phyloP scores from a whole-genome alignment of 2,329 filamentous ascomycete genomes.

The Orbilia quercus region DNA sequence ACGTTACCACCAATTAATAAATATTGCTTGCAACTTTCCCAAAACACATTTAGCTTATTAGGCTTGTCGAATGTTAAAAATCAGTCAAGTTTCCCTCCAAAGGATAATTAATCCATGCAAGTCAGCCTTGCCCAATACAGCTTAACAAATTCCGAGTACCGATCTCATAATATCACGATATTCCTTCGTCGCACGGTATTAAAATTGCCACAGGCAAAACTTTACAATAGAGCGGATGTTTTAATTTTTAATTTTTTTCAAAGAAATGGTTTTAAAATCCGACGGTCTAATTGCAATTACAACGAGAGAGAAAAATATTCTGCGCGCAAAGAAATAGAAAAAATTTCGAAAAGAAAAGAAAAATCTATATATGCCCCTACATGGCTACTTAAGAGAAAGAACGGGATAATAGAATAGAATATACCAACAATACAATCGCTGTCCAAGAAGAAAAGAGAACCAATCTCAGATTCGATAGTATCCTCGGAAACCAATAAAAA shows the following conservation, averaged over 20 bases:
- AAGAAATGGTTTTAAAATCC: slow-evolving; percentile 1
- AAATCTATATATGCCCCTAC: slow-evolving; percentile 13
- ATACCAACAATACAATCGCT: too few species aligned
- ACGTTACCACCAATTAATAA: background rate
- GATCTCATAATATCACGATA: slow-evolving; percentile 7
- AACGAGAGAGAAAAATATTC: slow-evolving; percentile 11
- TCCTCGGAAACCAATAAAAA: background rate
- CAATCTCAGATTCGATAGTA: background rate
- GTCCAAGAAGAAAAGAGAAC: background rate
- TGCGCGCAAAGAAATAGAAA: background rate
- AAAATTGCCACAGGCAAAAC: too few species aligned
- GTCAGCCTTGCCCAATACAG: slow-evolving; percentile 6
- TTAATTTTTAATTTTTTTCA: too few species aligned
- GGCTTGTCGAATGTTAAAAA: too few species aligned
- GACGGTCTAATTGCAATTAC: slow-evolving; percentile 18
- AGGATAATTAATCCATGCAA: slow-evolving; percentile 4
- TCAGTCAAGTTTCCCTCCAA: too few species aligned
- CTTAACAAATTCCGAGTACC: slow-evolving; percentile 32
- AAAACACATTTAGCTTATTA: slow-evolving; percentile 2
- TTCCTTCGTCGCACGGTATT: too few species aligned
- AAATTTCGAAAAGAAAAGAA: background rate
- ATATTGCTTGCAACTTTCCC: slow-evolving; percentile 35
- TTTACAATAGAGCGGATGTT: too few species aligned
- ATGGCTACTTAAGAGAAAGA: background rate
- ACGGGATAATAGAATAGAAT: too few species aligned